A percentile compares a stretch with the other conserved stretches of the same genome.
These are phyloP conservation scores for Glaciozyma antarctica DNA, from an alignment of 768 basidiomycete species.

Conservation along the genomic window DNA sequence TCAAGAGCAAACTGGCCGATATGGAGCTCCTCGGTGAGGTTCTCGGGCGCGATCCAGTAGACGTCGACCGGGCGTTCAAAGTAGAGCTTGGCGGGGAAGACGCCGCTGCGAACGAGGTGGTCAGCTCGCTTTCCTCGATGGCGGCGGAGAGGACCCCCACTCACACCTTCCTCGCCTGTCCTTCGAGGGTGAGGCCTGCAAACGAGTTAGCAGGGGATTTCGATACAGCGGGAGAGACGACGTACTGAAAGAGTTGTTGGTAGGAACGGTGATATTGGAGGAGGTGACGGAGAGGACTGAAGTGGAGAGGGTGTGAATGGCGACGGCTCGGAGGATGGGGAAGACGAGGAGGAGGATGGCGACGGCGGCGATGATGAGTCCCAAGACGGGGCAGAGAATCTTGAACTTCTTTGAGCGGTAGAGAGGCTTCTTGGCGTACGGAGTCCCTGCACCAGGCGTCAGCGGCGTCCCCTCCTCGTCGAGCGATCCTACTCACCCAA, in stretches of 20 bases:
- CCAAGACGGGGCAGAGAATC: slow-evolving; percentile 18
- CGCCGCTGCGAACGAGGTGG: slow-evolving; percentile 40
- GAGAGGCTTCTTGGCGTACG: slow-evolving; percentile 25
- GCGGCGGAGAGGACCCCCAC: too few relatives aligned
- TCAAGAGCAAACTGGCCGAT: slow-evolving; percentile 52
- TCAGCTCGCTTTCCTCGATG: too few relatives aligned
- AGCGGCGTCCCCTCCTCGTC: background rate
- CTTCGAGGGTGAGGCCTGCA: slow-evolving; percentile 23
- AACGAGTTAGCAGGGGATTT: too few relatives aligned
- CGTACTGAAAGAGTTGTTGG: slow-evolving; percentile 15
- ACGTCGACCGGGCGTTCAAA: slow-evolving; percentile 55
- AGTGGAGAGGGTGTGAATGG: slow-evolving; percentile 14
- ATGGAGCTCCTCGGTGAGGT: slow-evolving; percentile 44
- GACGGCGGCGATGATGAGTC: slow-evolving; percentile 6
- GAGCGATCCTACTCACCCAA: slow-evolving; percentile 2
- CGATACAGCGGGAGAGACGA: too few relatives aligned
- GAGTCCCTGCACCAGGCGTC: slow-evolving; percentile 3
- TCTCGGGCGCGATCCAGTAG: slow-evolving; percentile 48
- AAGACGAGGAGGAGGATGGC: slow-evolving; percentile 14
- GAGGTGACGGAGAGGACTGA: slow-evolving; percentile 21
- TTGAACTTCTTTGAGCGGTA: slow-evolving; percentile 16
- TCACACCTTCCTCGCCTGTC: slow-evolving; percentile 49
- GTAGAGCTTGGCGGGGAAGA: slow-evolving; percentile 54
- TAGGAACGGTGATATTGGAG: slow-evolving; percentile 21
- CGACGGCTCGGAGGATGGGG: slow-evolving; percentile 24